phyloP scores from a whole-genome alignment of 805 yeast species.

The Suhomyces kilbournensis region DNA sequence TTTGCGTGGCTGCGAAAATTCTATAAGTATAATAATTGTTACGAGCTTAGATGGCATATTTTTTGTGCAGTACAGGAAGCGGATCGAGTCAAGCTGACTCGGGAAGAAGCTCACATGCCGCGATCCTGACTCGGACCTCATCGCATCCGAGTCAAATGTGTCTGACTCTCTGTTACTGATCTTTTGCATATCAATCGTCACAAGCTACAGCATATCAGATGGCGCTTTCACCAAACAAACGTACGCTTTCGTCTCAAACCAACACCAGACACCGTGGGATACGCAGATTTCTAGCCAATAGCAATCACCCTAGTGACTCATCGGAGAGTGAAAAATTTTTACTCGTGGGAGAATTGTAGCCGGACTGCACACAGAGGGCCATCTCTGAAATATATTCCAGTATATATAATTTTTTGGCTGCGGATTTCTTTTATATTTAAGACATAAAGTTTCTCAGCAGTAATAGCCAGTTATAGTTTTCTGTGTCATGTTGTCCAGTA shows the following conservation, averaged over 20 bases:
- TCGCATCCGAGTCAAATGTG: not conserved
- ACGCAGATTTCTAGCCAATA: not conserved
- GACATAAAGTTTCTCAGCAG: not conserved
- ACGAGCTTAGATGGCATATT: not conserved
- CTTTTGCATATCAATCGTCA: not conserved
- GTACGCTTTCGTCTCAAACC: not conserved
- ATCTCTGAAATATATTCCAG: not conserved
- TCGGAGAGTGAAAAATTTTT: slow-evolving; percentile 3
- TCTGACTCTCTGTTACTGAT: not conserved
- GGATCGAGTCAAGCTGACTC: not conserved
- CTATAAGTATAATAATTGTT: too few species aligned
- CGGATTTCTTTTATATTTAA: not conserved
- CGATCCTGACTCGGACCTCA: not conserved
- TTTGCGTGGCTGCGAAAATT: not conserved
- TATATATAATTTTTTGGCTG: not conserved
- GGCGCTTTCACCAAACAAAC: not conserved
- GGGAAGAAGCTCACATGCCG: not conserved
- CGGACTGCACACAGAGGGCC: not conserved
- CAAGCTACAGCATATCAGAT: not conserved
- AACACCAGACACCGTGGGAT: not conserved
- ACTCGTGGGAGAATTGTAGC: not conserved
- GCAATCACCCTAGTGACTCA: slow-evolving; percentile 1
- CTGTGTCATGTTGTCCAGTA: not conserved
- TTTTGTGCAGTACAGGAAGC: not conserved
- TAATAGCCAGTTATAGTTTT: not conserved